Conservation (phyloP, 2,329 filamentous ascomycete species). For the Ceratocystis destructans region DNA sequence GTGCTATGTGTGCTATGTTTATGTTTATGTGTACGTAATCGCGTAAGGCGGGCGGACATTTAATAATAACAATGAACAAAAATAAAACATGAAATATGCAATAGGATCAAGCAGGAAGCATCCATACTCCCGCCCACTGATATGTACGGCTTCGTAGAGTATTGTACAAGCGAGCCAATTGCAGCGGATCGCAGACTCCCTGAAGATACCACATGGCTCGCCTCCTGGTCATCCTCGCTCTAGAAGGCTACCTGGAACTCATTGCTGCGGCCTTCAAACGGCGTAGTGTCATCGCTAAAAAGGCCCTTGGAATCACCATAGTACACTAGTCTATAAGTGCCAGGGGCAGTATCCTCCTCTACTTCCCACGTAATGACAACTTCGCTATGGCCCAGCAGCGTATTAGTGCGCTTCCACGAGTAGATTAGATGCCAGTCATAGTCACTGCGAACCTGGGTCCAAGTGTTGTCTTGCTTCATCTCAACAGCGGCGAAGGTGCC, state of each 20-base stretch:
- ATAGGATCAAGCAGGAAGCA: neutral
- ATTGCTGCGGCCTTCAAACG: slow-evolving; percentile 56
- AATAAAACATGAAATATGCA: neutral
- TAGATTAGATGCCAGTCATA: slow-evolving; percentile 72
- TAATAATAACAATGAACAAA: neutral
- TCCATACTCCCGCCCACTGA: neutral
- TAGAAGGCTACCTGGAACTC: slow-evolving; percentile 31
- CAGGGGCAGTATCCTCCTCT: slow-evolving; percentile 36
- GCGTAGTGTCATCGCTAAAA: slow-evolving; percentile 43
- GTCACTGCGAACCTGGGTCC: slow-evolving; percentile 59
- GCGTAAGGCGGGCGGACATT: too few species aligned
- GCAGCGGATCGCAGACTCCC: neutral
- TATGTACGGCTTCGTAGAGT: neutral
- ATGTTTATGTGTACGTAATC: neutral
- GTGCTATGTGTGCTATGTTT: neutral
- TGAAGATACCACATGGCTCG: neutral
- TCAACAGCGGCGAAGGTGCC: slow-evolving; percentile 68
- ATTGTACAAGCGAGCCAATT: neutral
- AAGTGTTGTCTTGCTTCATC: slow-evolving; percentile 29
- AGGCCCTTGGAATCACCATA: slow-evolving; percentile 65
- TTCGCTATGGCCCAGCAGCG: slow-evolving; percentile 57
- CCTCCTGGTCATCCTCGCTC: neutral
- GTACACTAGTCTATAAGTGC: slow-evolving; percentile 68
- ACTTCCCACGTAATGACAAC: slow-evolving; percentile 63
- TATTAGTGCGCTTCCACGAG: slow-evolving; percentile 61